Evolutionary conservation across 164 flowering plant genomes (phyloP).

Genomic region (Piper betle): DNA sequence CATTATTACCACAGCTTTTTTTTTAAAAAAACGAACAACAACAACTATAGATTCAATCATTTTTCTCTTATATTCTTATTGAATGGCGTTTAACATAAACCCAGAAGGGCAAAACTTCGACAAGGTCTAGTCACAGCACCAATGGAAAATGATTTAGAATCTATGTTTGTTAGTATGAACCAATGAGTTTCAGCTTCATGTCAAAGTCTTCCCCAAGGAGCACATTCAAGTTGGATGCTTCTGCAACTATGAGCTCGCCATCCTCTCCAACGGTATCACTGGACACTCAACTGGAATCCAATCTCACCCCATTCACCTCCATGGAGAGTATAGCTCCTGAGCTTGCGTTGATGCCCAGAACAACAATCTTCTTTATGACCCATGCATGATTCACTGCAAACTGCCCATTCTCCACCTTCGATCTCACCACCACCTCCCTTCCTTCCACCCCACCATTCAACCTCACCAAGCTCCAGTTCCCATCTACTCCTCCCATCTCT

Average conservation of each 20-base stretch:
- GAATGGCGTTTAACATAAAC: background rate
- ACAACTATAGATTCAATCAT: background rate
- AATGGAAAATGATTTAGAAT: background rate
- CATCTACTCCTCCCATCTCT: slow-evolving; percentile 41
- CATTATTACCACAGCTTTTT: too few species aligned
- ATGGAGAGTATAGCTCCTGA: slow-evolving; percentile 1
- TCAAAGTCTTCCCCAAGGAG: slow-evolving; percentile 36
- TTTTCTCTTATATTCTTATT: background rate
- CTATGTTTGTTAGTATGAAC: background rate
- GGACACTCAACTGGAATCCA: background rate
- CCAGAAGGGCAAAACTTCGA: background rate
- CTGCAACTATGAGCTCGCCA: slow-evolving; percentile 14
- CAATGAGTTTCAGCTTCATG: slow-evolving; percentile 6
- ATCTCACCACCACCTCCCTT: slow-evolving; percentile 18
- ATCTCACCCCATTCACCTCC: background rate
- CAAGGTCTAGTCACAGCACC: too few species aligned
- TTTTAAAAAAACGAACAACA: background rate
- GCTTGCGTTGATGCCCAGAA: slow-evolving; percentile 36
- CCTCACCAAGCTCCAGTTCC: slow-evolving; percentile 41
- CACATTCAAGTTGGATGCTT: slow-evolving; percentile 21
- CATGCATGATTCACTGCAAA: slow-evolving; percentile 41
- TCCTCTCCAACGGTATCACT: slow-evolving; percentile 3
- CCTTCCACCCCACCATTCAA: slow-evolving; percentile 12
- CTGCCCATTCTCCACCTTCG: slow-evolving; percentile 35
- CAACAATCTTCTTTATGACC: slow-evolving; percentile 36